phyloP scores from a whole-genome alignment of 2,329 filamentous ascomycete species.

The Penicillium expansum region DNA sequence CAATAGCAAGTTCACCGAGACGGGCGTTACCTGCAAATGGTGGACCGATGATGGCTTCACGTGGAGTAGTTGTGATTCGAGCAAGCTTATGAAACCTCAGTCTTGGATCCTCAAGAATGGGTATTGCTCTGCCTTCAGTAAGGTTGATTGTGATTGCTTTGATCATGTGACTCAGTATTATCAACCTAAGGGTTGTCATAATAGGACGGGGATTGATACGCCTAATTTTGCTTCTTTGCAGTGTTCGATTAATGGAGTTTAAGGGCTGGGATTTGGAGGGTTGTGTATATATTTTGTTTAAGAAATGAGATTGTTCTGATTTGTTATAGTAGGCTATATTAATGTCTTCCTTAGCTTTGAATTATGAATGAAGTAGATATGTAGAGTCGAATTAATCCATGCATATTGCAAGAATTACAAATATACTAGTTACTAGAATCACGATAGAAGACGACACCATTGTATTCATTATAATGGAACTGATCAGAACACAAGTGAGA shows the following conservation, averaged over 20 bases:
- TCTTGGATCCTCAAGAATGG: conserved; percentile 13
- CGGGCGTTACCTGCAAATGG: conserved; percentile 6
- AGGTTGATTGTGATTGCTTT: neutral
- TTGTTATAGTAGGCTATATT: neutral
- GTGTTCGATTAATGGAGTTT: neutral
- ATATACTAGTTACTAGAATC: neutral
- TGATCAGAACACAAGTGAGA: conserved; percentile 7
- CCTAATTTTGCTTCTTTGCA: neutral
- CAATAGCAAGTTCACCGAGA: neutral
- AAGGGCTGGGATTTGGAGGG: neutral
- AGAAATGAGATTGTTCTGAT: neutral
- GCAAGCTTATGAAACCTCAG: neutral
- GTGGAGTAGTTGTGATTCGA: conserved; percentile 7
- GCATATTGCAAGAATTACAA: neutral
- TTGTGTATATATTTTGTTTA: neutral
- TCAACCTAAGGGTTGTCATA: neutral
- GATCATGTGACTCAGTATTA: neutral
- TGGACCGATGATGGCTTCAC: neutral
- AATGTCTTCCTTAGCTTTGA: neutral
- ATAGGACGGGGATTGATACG: neutral
- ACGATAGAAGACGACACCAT: conserved; percentile 7
- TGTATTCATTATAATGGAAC: conserved; percentile 25
- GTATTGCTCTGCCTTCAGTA: conserved; percentile 1
- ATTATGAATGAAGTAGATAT: neutral
- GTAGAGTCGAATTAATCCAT: neutral